Conservation (phyloP, 2,329 filamentous ascomycete species). For the Aspergillus intermedius region DNA sequence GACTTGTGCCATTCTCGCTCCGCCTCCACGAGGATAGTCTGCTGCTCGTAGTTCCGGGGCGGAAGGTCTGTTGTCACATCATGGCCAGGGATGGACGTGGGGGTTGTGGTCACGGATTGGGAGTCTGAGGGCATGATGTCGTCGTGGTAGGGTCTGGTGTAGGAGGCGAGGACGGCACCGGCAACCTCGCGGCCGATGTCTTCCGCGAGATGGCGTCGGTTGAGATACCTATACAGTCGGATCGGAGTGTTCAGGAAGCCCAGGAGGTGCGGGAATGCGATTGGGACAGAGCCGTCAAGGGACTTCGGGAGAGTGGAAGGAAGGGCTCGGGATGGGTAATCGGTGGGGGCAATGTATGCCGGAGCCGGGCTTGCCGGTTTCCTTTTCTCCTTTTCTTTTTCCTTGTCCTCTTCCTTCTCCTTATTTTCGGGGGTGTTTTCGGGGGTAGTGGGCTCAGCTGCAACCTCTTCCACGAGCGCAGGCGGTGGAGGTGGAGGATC, state of each 20-base stretch:
- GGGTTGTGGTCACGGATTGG: constrained; percentile 26
- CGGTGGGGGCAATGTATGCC: constrained; percentile 65
- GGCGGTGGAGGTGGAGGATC: constrained; percentile 38
- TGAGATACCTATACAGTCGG: constrained; percentile 81
- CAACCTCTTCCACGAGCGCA: constrained; percentile 13
- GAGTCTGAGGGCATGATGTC: constrained; percentile 36
- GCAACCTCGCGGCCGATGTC: constrained; percentile 81
- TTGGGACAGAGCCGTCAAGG: constrained; percentile 64
- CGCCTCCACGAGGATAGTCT: constrained; percentile 60
- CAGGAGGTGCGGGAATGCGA: constrained; percentile 81
- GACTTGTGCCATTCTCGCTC: constrained; percentile 80
- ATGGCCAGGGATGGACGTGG: constrained; percentile 11
- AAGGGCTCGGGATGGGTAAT: constrained; percentile 62
- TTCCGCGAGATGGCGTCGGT: constrained; percentile 74
- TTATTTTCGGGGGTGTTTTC: constrained; percentile 30
- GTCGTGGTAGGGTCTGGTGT: constrained; percentile 35
- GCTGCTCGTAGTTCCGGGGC: constrained; percentile 52
- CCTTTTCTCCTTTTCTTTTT: constrained; percentile 43
- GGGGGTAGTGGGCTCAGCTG: constrained; percentile 21
- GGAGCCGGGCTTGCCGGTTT: constrained; percentile 54
- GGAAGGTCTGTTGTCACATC: neutral
- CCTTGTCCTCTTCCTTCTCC: constrained; percentile 39
- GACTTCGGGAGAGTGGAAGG: constrained; percentile 61
- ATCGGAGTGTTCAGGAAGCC: constrained; percentile 87
- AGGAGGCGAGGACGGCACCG: constrained; percentile 63